Percentiles rank a stretch among this genome's conserved stretches.
Conservation (phyloP, 1,139 yeast species). For the Meyerozyma elateridarum region DNA sequence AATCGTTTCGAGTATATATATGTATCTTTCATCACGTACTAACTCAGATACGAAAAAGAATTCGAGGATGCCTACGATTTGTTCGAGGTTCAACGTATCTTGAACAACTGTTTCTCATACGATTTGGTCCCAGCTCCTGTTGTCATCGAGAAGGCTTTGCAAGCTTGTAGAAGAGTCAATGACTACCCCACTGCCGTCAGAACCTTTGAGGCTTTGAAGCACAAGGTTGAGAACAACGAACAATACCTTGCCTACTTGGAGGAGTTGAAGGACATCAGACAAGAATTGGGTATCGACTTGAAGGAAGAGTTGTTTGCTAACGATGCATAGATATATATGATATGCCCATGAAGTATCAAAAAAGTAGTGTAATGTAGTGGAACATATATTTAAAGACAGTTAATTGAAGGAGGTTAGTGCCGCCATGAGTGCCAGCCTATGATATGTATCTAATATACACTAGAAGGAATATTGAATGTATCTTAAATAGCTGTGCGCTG, state of each 20-base stretch:
- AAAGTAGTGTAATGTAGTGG: not conserved
- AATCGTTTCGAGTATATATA: not conserved
- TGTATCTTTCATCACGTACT: conserved; percentile 15
- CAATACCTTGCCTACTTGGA: conserved; percentile 95
- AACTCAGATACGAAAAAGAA: conserved; percentile 82
- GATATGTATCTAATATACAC: conserved; percentile 1
- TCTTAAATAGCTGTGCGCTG: not conserved
- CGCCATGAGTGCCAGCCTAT: no score
- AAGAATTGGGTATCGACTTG: conserved; percentile 89
- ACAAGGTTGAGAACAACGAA: conserved; percentile 89
- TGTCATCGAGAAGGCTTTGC: conserved; percentile 91
- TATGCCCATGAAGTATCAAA: no score
- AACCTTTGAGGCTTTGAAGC: conserved; percentile 91
- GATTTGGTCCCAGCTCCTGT: conserved; percentile 98
- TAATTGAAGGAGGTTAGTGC: no score
- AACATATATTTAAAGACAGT: no score
- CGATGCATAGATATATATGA: conserved; percentile 8
- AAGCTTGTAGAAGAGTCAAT: conserved; percentile 98
- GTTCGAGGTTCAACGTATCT: conserved; percentile 84
- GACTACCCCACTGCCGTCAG: conserved; percentile 98
- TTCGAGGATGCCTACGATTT: conserved; percentile 97
- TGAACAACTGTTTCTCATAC: conserved; percentile 96
- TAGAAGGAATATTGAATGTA: not conserved
- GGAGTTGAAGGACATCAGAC: conserved; percentile 86
- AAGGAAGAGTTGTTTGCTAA: conserved; percentile 76